Base-by-base conservation (phyloP, 2,329 filamentous ascomycete species). In the Simplicillium aogashimaense region DNA sequence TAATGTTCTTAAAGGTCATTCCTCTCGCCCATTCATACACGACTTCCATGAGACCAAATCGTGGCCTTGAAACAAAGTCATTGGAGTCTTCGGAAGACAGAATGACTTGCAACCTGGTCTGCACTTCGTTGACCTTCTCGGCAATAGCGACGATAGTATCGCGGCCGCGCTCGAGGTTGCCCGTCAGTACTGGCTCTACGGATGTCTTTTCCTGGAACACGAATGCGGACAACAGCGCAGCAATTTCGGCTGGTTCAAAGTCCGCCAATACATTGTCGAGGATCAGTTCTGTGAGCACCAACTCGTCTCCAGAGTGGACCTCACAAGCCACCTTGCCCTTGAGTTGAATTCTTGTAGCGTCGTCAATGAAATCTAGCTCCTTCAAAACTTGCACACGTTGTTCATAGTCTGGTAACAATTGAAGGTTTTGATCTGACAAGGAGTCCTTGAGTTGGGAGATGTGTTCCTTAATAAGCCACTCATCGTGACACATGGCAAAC, bases 281-380 rank as follows among this genome's bases (percentile, higher is more conserved):
- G 36, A 98, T 88, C 6, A 97, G 76, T 59, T 98, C 92, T 0
- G 92, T 98, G 14, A 98, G 76, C 1, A 98, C 90, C 1, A 98
- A 75, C 61, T 98, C 92, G 57, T 97, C 90, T 14, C 89, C 89
- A 0, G 90, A 95, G 62, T 97, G 92, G 44, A 98, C 90, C 63
- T 98, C 92, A 64, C 92, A 98, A 4, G 92, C 92, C 16, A 98
- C 92, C 61, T 97, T 97, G 61, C 92, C 92, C 65, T 98, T 98
- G 47, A 98, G 76, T 64, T 94, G 86, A 31, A 98, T 94, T 16
- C 90, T 81, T 4, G 81, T 82, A 35, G 83, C 79, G 4, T 84
- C 80, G 53, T 98, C 92, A 50, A 98, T 84, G 58, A 98, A 98
- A 5, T 80, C 83, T 7, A 98, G 76, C 50, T 97, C 89, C 57